These are phyloP conservation scores for Aspergillus tamarii DNA, from an alignment of 2,329 filamentous ascomycete genomes.

Conservation along the genomic window DNA sequence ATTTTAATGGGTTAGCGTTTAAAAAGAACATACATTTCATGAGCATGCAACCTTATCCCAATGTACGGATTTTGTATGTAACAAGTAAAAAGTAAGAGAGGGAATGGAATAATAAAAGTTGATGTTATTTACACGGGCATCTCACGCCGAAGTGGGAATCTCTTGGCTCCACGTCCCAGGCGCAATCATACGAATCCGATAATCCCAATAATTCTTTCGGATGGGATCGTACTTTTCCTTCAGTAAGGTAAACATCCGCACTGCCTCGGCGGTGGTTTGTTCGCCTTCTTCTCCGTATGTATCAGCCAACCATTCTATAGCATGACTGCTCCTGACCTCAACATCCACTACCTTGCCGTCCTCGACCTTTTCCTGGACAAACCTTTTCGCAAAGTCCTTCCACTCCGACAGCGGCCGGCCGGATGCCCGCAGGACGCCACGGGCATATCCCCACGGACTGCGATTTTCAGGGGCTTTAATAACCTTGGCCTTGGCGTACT, in stretches of 20 bases:
- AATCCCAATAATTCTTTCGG: slow-evolving; percentile 90
- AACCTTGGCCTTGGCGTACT: slow-evolving; percentile 74
- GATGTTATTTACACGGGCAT: background rate
- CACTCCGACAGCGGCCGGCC: slow-evolving; percentile 54
- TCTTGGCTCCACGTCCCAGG: slow-evolving; percentile 15
- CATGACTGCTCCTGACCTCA: slow-evolving; percentile 63
- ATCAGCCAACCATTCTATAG: slow-evolving; percentile 56
- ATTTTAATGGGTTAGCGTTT: background rate
- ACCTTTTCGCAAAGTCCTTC: slow-evolving; percentile 58
- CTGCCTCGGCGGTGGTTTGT: slow-evolving; percentile 57
- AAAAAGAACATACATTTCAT: background rate
- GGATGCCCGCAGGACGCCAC: slow-evolving; percentile 72
- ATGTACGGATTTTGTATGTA: too few relatives aligned
- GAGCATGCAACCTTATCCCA: background rate
- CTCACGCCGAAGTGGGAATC: slow-evolving; percentile 24
- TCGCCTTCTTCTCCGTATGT: slow-evolving; percentile 47
- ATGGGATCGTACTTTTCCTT: slow-evolving; percentile 89
- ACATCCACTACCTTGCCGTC: slow-evolving; percentile 30
- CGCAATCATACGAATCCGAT: slow-evolving; percentile 59
- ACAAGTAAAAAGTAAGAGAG: too few relatives aligned
- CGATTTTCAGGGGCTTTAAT: slow-evolving; percentile 86
- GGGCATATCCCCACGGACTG: slow-evolving; percentile 90
- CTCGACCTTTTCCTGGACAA: slow-evolving; percentile 54
- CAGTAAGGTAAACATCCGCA: slow-evolving; percentile 71
- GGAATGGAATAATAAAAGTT: background rate